Conservation (phyloP, 768 basidiomycete species). For the Amylocystis lapponica region DNA sequence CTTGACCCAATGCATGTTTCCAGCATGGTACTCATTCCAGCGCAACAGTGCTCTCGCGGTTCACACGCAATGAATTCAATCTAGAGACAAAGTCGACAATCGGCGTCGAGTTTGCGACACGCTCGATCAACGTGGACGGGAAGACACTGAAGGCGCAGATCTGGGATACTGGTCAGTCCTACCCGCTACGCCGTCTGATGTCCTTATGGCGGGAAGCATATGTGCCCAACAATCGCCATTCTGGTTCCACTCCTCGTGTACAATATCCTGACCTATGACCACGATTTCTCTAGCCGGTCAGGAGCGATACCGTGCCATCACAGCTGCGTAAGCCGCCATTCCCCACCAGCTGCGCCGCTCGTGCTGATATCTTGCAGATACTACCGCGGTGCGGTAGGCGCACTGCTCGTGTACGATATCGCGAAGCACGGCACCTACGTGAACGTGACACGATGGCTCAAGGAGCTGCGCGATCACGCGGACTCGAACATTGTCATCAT, state of each 20-base stretch:
- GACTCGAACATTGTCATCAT: slow-evolving; percentile 41
- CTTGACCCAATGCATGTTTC: neutral
- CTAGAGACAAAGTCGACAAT: slow-evolving; percentile 99
- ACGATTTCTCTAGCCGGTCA: slow-evolving; percentile 69
- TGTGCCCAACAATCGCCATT: no score
- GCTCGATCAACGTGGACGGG: slow-evolving; percentile 90
- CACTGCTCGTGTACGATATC: slow-evolving; percentile 91
- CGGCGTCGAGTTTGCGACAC: slow-evolving; percentile 97
- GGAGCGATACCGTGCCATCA: slow-evolving; percentile 96
- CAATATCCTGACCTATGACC: neutral
- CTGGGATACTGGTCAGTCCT: slow-evolving; percentile 89
- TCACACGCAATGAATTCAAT: slow-evolving; percentile 99
- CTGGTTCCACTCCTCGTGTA: neutral
- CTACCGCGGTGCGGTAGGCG: slow-evolving; percentile 95
- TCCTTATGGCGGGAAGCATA: neutral
- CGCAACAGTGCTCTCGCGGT: slow-evolving; percentile 89
- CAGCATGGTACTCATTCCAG: neutral
- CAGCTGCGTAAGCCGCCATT: slow-evolving; percentile 69
- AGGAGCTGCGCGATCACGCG: slow-evolving; percentile 94
- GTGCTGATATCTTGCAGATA: slow-evolving; percentile 47
- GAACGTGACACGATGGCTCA: slow-evolving; percentile 91
- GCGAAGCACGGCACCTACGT: slow-evolving; percentile 92
- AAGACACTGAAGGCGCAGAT: slow-evolving; percentile 98
- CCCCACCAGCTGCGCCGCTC: neutral
- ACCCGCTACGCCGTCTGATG: neutral